Evolutionary conservation across 352 stramenopile species (phyloP).

Genomic region (Globisporangium cederbergense): DNA sequence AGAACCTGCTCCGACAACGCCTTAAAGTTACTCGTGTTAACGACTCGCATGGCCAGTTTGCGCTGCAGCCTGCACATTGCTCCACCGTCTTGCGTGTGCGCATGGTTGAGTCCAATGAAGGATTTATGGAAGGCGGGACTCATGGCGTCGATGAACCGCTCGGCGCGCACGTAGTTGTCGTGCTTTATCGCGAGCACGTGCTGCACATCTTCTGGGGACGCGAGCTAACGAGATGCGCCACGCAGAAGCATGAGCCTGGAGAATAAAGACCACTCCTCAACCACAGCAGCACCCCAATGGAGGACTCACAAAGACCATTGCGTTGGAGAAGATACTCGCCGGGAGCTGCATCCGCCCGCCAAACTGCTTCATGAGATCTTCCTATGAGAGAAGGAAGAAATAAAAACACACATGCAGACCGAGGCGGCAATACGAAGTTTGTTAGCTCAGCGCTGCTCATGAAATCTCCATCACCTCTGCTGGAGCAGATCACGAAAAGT

Average conservation of each 20-base stretch:
- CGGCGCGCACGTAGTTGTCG: constrained; percentile 36
- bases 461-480: no score
- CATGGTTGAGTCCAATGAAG: constrained; percentile 63
- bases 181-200: constrained; percentile 60
- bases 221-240: constrained; percentile 22
- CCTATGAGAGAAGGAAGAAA: not conserved
- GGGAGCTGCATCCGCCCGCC: not conserved
- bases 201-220: constrained; percentile 50
- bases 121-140: constrained; percentile 26
- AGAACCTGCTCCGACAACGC: constrained; percentile 35
- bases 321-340: not conserved
- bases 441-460: no score
- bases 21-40: constrained; percentile 45
- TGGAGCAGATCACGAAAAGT: no score
- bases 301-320: not conserved
- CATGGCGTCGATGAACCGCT: constrained; percentile 35
- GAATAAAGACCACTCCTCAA: no score
- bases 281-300: no score
- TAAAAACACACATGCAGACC: not conserved
- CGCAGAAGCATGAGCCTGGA: no score
- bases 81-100: constrained; percentile 40
- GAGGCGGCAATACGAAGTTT: no score
- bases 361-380: not conserved
- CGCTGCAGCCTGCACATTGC: constrained; percentile 62
- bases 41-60: constrained; percentile 79